These are phyloP conservation scores for Collariella sp. DNA, from an alignment of 495 filamentous ascomycete species.

Conservation along the genomic window DNA sequence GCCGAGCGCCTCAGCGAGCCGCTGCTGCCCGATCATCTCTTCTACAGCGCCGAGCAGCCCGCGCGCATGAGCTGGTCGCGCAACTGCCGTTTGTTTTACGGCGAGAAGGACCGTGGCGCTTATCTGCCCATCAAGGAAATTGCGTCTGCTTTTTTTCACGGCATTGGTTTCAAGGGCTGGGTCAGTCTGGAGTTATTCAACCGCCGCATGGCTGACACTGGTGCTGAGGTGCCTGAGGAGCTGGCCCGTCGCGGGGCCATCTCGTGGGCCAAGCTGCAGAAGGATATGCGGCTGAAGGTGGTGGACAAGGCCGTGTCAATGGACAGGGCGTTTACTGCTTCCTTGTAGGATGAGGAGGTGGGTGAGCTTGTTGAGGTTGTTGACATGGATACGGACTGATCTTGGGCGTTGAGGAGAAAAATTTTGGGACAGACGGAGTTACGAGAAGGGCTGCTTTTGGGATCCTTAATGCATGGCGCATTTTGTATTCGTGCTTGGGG, in stretches of 20 bases:
- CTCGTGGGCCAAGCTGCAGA: constrained; percentile 54
- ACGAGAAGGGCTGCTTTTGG: no score
- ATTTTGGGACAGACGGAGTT: no score
- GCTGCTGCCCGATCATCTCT: constrained; percentile 53
- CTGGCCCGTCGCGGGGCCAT: constrained; percentile 56
- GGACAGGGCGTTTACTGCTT: constrained; percentile 24
- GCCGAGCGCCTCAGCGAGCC: constrained; percentile 55
- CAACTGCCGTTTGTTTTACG: constrained; percentile 68
- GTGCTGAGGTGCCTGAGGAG: constrained; percentile 45
- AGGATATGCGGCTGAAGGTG: constrained; percentile 44
- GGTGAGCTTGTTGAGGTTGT: not conserved
- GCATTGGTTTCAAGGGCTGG: constrained; percentile 63
- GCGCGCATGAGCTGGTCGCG: constrained; percentile 73
- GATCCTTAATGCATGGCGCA: no score
- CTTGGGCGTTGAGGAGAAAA: not conserved
- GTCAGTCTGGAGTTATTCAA: constrained; percentile 75
- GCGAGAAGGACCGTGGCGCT: constrained; percentile 59
- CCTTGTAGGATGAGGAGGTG: constrained; percentile 11
- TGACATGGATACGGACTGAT: no score
- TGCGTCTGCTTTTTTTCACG: constrained; percentile 51
- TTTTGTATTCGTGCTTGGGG: no score
- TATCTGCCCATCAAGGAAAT: constrained; percentile 65
- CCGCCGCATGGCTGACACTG: constrained; percentile 48
- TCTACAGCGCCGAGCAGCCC: constrained; percentile 54
- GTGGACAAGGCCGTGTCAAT: constrained; percentile 28